phyloP scores from a whole-genome alignment of 2,329 filamentous ascomycete genomes.

The Cytospora chrysosperma region DNA sequence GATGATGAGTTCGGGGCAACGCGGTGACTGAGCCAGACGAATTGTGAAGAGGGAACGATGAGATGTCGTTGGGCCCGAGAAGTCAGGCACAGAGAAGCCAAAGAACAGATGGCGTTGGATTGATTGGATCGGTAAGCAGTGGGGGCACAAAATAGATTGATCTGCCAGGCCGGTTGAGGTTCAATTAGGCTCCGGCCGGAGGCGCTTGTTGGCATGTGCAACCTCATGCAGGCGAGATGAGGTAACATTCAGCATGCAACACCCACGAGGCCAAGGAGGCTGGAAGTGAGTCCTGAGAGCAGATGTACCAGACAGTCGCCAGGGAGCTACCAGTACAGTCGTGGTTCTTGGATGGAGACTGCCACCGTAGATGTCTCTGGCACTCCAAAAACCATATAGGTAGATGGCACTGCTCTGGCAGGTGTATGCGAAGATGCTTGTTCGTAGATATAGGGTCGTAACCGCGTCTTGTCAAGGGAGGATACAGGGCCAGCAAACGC shows the following conservation, averaged over 20 bases:
- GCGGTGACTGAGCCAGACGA: neutral
- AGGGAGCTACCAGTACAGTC: neutral
- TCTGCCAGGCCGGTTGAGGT: slow-evolving; percentile 19
- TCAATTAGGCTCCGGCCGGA: slow-evolving; percentile 16
- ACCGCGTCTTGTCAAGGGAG: slow-evolving; percentile 10
- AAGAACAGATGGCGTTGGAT: slow-evolving; percentile 7
- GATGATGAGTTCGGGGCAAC: neutral
- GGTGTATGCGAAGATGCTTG: neutral
- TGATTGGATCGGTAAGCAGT: slow-evolving; percentile 21
- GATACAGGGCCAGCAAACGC: neutral
- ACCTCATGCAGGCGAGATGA: slow-evolving; percentile 13
- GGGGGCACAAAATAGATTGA: slow-evolving; percentile 19
- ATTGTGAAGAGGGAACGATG: neutral
- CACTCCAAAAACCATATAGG: neutral
- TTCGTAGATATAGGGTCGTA: neutral
- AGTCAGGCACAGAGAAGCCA: neutral
- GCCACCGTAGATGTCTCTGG: neutral
- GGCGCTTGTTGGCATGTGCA: slow-evolving; percentile 16
- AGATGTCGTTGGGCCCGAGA: slow-evolving; percentile 7
- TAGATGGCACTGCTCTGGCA: neutral
- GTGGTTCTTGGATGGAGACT: neutral
- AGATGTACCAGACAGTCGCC: neutral
- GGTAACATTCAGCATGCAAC: slow-evolving; percentile 5
- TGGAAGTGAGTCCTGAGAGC: neutral
- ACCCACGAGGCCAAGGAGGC: neutral